These are phyloP conservation scores for Cordyceps farinosa DNA, from an alignment of 2,329 filamentous ascomycete genomes.

Conservation along the genomic window DNA sequence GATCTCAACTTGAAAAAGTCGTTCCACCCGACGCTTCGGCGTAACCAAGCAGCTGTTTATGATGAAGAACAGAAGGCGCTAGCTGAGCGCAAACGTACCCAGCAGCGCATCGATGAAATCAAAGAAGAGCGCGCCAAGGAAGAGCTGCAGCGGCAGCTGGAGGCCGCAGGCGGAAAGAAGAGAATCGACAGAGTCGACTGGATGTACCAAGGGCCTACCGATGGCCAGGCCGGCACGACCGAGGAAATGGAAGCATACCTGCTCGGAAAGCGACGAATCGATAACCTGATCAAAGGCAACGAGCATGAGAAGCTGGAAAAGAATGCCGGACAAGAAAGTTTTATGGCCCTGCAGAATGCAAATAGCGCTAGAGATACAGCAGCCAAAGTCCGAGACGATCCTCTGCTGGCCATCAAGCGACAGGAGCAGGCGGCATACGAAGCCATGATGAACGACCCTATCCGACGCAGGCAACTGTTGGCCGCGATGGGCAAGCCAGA, in stretches of 20 bases:
- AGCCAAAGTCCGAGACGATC: constrained; percentile 84
- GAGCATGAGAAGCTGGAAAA: constrained; percentile 81
- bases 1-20: constrained; percentile 94
- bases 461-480: constrained; percentile 64
- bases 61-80: constrained; percentile 89
- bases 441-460: constrained; percentile 74
- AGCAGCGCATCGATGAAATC: constrained; percentile 86
- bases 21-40: constrained; percentile 88
- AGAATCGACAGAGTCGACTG: constrained; percentile 84
- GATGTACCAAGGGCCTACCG: constrained; percentile 91
- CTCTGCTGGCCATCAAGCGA: constrained; percentile 86
- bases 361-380: constrained; percentile 77
- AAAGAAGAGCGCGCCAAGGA: constrained; percentile 91
- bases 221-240: constrained; percentile 68
- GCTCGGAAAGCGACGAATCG: constrained; percentile 87
- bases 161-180: constrained; percentile 80
- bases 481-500: constrained; percentile 57
- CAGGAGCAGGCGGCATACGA: constrained; percentile 82
- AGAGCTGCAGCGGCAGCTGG: constrained; percentile 85
- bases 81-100: constrained; percentile 89
- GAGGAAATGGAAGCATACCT: constrained; percentile 95
- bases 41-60: constrained; percentile 88
- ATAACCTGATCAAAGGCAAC: constrained; percentile 73
- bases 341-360: constrained; percentile 62
- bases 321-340: constrained; percentile 56